Evolutionary conservation across 768 basidiomycete species (phyloP).

Genomic region (Boletus coccyginus): DNA sequence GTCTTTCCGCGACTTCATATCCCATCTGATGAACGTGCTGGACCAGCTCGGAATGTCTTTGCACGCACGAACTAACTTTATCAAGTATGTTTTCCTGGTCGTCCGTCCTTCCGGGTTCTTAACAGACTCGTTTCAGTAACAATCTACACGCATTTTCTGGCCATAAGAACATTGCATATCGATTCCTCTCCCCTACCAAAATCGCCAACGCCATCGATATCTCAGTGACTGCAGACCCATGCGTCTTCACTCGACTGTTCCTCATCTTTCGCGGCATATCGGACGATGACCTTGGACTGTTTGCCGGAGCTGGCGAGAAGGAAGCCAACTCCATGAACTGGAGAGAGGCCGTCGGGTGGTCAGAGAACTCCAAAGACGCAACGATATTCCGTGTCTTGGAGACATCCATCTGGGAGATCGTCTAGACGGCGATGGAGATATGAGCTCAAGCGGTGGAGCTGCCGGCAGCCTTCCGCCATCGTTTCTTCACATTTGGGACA

Average conservation of each 20-base stretch:
- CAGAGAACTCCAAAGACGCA: conserved; percentile 74
- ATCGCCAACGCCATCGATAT: conserved; percentile 88
- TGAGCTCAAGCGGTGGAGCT: conserved; percentile 10
- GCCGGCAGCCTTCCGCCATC: conserved; percentile 16
- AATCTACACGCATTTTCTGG: conserved; percentile 70
- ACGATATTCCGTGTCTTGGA: conserved; percentile 77
- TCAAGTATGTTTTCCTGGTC: conserved; percentile 53
- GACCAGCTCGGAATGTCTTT: conserved; percentile 84
- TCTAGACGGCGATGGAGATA: conserved; percentile 28
- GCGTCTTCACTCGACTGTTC: conserved; percentile 81
- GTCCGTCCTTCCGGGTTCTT: not conserved
- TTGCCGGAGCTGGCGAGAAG: conserved; percentile 80
- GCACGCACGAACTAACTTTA: conserved; percentile 77
- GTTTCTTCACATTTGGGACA: conserved; percentile 8
- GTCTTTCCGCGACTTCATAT: conserved; percentile 76
- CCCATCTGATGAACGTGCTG: conserved; percentile 77
- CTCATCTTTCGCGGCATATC: conserved; percentile 81
- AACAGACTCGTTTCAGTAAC: conserved; percentile 44
- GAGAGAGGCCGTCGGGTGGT: conserved; percentile 78
- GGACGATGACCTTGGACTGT: conserved; percentile 75
- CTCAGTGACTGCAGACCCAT: conserved; percentile 76
- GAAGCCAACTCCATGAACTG: conserved; percentile 81
- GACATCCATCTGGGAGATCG: conserved; percentile 73
- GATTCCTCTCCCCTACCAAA: conserved; percentile 76
- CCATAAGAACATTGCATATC: conserved; percentile 87